phyloP scores from a whole-genome alignment of 2,329 filamentous ascomycete genomes.

The Fusarium sp. region DNA sequence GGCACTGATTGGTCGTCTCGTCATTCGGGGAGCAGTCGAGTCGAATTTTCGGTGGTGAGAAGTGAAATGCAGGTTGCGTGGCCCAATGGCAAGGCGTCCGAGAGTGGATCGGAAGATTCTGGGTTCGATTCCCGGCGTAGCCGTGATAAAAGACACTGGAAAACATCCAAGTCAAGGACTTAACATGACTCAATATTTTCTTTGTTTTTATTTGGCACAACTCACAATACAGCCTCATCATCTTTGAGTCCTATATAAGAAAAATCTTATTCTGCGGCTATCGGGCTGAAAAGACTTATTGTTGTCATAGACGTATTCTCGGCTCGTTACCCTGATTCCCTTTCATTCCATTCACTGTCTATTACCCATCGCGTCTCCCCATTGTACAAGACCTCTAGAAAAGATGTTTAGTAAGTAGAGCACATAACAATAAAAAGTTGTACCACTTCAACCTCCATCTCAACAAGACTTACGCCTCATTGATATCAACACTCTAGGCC shows the following conservation, averaged over 20 bases:
- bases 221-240: too few species aligned
- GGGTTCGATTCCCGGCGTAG: background rate
- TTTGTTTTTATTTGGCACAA: too few species aligned
- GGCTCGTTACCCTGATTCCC: background rate
- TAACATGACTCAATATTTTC: background rate
- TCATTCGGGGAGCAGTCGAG: background rate
- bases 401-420: background rate
- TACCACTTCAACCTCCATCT: background rate
- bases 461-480: background rate
- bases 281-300: background rate
- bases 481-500: background rate
- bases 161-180: fast-evolving
- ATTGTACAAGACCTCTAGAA: background rate
- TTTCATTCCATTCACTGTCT: background rate
- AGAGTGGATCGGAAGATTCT: conserved; percentile 5
- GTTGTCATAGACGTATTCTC: background rate
- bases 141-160: background rate
- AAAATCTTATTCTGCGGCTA: background rate
- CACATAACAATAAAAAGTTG: background rate
- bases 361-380: background rate
- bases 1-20: background rate
- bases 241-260: background rate
- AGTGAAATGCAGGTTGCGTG: background rate
- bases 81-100: background rate
- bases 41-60: background rate